These are phyloP conservation scores for Scheffersomyces ergatensis DNA, from an alignment of 805 yeast genomes.

Conservation along the genomic window DNA sequence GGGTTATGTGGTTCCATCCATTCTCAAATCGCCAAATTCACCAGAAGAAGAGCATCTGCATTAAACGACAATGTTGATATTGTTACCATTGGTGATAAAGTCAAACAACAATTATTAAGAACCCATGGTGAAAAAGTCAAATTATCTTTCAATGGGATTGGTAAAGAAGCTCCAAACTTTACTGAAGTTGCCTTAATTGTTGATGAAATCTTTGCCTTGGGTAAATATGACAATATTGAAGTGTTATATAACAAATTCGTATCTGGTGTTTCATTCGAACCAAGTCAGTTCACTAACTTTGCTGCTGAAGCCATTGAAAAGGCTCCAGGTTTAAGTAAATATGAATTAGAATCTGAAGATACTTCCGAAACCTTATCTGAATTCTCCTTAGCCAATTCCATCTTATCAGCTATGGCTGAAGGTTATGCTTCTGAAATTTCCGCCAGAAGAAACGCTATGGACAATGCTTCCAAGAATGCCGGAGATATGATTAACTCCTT, in stretches of 20 bases:
- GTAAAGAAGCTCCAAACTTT: constrained; percentile 96
- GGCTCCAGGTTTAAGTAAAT: constrained; percentile 83
- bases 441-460: constrained; percentile 99
- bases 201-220: constrained; percentile 71
- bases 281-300: constrained; percentile 65
- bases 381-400: constrained; percentile 85
- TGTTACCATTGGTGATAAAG: constrained; percentile 92
- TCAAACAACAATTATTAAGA: constrained; percentile 85
- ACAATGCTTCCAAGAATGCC: constrained; percentile 98
- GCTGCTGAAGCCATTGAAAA: constrained; percentile 69
- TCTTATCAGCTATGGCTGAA: constrained; percentile 90
- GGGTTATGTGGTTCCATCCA: constrained; percentile 99
- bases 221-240: constrained; percentile 74
- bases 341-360: constrained; percentile 67
- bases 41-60: constrained; percentile 65
- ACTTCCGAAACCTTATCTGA: constrained; percentile 76
- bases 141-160: constrained; percentile 84
- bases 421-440: constrained; percentile 98
- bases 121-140: constrained; percentile 66
- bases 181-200: constrained; percentile 85
- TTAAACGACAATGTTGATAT: constrained; percentile 67
- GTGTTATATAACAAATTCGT: constrained; percentile 85
- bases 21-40: constrained; percentile 87
- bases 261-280: constrained; percentile 88
- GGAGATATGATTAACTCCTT: constrained; percentile 97